Percentiles rank a stretch among this genome's conserved stretches.
phyloP scores from a whole-genome alignment of 371 early-diverging fungal species.

The Actinomortierella ambigua region DNA sequence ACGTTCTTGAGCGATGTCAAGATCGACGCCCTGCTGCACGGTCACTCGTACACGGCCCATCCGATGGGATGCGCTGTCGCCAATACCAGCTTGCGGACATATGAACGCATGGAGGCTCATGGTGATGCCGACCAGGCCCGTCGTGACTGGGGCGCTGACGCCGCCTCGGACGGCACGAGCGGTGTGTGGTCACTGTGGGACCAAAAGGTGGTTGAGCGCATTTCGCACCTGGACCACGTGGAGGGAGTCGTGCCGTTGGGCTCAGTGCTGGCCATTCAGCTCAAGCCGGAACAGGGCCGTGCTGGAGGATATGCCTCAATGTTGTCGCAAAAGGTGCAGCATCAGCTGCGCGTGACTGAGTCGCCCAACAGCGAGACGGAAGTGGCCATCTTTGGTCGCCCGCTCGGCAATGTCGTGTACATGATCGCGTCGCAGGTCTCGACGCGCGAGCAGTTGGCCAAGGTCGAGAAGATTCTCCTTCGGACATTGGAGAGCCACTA shows the following conservation, averaged over 20 bases:
- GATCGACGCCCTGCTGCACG: slow-evolving; percentile 78
- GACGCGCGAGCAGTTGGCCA: slow-evolving; percentile 52
- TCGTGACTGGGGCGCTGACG: slow-evolving; percentile 49
- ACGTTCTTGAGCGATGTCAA: slow-evolving; percentile 70
- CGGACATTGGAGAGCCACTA: slow-evolving; percentile 25
- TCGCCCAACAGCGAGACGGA: slow-evolving; percentile 49
- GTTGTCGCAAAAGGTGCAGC: slow-evolving; percentile 53
- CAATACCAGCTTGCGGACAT: slow-evolving; percentile 58
- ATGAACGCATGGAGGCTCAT: slow-evolving; percentile 52
- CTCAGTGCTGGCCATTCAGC: slow-evolving; percentile 73
- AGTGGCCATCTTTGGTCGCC: slow-evolving; percentile 65
- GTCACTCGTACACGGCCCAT: slow-evolving; percentile 88
- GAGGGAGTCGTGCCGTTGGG: slow-evolving; percentile 79
- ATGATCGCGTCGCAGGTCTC: slow-evolving; percentile 74
- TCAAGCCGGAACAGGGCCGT: slow-evolving; percentile 55
- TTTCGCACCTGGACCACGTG: slow-evolving; percentile 62
- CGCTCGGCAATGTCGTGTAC: slow-evolving; percentile 81
- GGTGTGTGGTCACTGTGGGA: slow-evolving; percentile 66
- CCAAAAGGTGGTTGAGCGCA: slow-evolving; percentile 50
- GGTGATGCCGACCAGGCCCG: slow-evolving; percentile 50
- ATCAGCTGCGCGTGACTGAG: slow-evolving; percentile 49
- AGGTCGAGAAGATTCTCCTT: slow-evolving; percentile 58
- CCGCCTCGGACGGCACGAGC: slow-evolving; percentile 5
- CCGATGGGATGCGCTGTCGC: slow-evolving; percentile 85
- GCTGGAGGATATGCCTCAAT: slow-evolving; percentile 63